Evolutionary conservation across 345 rosid species (phyloP), one percentile per base, ranked within the genome.

Genomic region (Sonneratia caseolaris): DNA sequence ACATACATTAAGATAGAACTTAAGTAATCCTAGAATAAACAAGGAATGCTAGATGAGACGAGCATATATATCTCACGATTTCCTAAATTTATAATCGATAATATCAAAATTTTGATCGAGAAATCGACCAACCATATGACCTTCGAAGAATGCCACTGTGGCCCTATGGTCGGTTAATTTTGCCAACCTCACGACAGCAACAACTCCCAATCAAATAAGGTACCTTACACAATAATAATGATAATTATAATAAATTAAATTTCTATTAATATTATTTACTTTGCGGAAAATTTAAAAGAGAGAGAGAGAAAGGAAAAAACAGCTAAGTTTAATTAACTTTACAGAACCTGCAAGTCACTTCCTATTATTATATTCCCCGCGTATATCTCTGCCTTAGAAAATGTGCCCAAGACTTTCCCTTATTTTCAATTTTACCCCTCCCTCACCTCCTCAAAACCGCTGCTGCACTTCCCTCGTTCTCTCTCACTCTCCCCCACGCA

Each of bases 361-460:
- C 75, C 80, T 55, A 11, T 48, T 13, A 53, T 65, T 70, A 67
- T 75, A 47, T 47, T 47, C 51, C 55, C 69, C 45, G 12, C 66
- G 66, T 13, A 3, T 61, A 15, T 21, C 64, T 56, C 65, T 18
- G 5, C 43, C 7, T 40, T 4, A 35, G 51, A 16, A 66, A 68
- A 74, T 75, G 76, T 71, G 73, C 77, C 68, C 66, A 43, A 15
- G n/a, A 36, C 24, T 67, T 74, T 66, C 22, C 19, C 0, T 16
- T 72, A 81, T 78, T 85, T 81, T 16, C 87, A 71, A 7, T 64
- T 73, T 59, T 48, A 66, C 78, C 88, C 80, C 65, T 71, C 73
- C 74, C 55, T 51, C 53, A 12, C 16, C 84, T 83, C 86, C 78
- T 86, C 83, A 86, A 79, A 83, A 84, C 80, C 83, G 86, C 68